Evolutionary conservation across 2,329 filamentous ascomycete species (phyloP).

Genomic region (Fusarium transvaalense): DNA sequence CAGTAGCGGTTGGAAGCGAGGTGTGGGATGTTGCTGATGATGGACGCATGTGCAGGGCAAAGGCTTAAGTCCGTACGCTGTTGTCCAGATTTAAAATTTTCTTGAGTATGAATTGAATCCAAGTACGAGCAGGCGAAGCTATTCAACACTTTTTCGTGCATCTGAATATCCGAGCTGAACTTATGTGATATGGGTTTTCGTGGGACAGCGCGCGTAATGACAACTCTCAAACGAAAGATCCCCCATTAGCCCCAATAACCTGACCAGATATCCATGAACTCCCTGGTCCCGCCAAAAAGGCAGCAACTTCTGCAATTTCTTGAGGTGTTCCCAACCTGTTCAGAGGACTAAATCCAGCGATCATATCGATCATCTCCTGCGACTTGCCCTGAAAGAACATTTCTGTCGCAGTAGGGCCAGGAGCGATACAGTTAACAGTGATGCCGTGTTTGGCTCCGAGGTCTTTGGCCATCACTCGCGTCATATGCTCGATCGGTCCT

Average conservation of each 20-base stretch:
- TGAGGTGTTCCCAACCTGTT: conserved; percentile 4
- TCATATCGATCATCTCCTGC: conserved; percentile 6
- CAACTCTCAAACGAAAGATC: conserved; percentile 3
- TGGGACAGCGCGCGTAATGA: fast-evolving
- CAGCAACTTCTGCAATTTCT: conserved; percentile 9
- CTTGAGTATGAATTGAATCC: no score
- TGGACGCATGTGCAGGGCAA: conserved; percentile 36
- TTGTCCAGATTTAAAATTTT: no score
- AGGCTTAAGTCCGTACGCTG: neutral
- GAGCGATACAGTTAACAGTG: conserved; percentile 15
- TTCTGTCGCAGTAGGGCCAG: conserved; percentile 14
- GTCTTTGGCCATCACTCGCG: conserved; percentile 13
- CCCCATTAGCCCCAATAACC: conserved; percentile 16
- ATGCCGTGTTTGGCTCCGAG: conserved; percentile 12
- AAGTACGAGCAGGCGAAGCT: neutral
- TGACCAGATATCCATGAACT: conserved; percentile 25
- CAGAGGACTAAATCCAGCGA: neutral
- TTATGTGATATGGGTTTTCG: no score
- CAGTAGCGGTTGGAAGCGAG: conserved; percentile 64
- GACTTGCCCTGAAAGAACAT: conserved; percentile 24
- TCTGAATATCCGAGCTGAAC: no score
- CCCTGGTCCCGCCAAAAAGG: conserved; percentile 3
- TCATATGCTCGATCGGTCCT: conserved; percentile 20
- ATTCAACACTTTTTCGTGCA: neutral
- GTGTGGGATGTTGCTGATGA: conserved; percentile 53